A percentile compares a stretch with the other conserved stretches of the same genome.
Evolutionary conservation across 768 basidiomycete species (phyloP).

Genomic region (Boletellus sp.): DNA sequence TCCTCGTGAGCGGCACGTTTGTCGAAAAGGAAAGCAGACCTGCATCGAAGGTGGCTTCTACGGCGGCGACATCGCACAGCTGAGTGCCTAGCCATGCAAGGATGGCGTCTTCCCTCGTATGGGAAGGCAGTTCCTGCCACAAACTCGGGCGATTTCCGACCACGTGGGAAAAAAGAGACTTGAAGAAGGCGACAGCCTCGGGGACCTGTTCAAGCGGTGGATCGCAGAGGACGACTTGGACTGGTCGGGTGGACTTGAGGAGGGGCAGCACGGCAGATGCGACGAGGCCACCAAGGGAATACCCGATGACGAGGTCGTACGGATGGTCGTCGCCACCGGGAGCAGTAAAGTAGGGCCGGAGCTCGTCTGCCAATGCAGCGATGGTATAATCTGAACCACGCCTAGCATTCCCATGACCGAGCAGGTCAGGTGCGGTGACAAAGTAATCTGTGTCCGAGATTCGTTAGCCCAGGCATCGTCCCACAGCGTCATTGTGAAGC

Average conservation of each 20-base stretch:
- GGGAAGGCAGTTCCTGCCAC: neutral
- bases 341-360: conserved; percentile 7
- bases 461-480: neutral
- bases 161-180: rapidly evolving
- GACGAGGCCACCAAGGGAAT: conserved; percentile 22
- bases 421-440: conserved; percentile 21
- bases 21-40: neutral
- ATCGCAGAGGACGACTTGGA: conserved; percentile 20
- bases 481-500: too few species aligned
- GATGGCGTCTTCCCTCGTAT: conserved; percentile 4
- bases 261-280: conserved; percentile 3
- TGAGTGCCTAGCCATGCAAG: neutral
- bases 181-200: neutral
- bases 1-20: neutral
- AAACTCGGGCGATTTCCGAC: neutral
- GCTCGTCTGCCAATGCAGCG: conserved; percentile 5
- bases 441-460: conserved; percentile 14
- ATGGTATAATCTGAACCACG: neutral
- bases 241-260: conserved; percentile 5
- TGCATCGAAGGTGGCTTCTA: conserved; percentile 14
- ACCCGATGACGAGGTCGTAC: conserved; percentile 12
- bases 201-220: conserved; percentile 7
- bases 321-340: neutral
- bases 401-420: conserved; percentile 17
- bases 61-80: conserved; percentile 7